These are phyloP conservation scores for Stemphylium beticola DNA, from an alignment of 2,329 filamentous ascomycete genomes.

Conservation along the genomic window DNA sequence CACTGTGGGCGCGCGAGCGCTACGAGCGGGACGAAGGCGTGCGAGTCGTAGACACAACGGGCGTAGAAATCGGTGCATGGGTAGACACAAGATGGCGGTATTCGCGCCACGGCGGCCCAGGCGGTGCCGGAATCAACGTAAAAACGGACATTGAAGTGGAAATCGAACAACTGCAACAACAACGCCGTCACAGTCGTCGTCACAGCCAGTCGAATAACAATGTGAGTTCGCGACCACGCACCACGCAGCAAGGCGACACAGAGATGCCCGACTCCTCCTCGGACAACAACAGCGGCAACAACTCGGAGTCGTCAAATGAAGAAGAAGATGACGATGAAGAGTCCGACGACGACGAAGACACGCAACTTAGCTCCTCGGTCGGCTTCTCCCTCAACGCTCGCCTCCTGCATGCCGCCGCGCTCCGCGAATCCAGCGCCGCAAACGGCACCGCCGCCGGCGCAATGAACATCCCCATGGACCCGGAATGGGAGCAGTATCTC, in stretches of 20 bases:
- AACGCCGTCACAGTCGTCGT: not conserved
- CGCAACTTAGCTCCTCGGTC: conserved; percentile 56
- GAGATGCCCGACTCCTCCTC: conserved; percentile 16
- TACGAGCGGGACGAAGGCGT: conserved; percentile 78
- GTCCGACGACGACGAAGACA: conserved; percentile 9
- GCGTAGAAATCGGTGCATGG: conserved; percentile 70
- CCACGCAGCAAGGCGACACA: conserved; percentile 4
- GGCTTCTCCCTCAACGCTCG: conserved; percentile 66
- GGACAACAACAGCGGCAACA: not conserved
- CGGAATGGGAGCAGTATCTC: conserved; percentile 77
- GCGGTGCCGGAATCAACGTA: conserved; percentile 44
- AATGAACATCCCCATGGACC: conserved; percentile 67
- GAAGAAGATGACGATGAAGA: conserved; percentile 3
- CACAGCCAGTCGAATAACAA: not conserved
- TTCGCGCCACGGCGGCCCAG: not conserved
- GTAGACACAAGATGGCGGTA: conserved; percentile 47
- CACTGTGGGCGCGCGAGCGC: conserved; percentile 80
- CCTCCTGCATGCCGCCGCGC: conserved; percentile 68
- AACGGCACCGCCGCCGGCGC: conserved; percentile 53
- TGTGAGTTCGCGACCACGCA: not conserved
- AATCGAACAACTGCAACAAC: conserved; percentile 38
- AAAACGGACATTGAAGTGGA: conserved; percentile 53
- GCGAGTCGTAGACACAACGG: conserved; percentile 72
- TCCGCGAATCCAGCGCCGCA: conserved; percentile 54
- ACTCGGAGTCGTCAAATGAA: not conserved